phyloP scores from a whole-genome alignment of 2,329 filamentous ascomycete genomes.

The Pseudopyrenochaeta lycopersici region DNA sequence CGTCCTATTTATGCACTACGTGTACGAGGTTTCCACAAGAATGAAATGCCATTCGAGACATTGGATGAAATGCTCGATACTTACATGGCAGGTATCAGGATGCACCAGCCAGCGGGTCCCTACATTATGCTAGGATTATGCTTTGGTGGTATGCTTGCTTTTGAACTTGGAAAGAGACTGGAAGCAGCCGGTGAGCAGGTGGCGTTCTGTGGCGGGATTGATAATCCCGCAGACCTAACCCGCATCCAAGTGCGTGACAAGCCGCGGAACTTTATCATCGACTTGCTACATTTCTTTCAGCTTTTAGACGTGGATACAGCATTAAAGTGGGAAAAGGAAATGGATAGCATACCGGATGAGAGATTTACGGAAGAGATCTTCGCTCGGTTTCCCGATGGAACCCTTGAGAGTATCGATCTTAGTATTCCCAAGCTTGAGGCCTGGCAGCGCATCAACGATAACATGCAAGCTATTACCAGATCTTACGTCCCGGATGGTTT shows the following conservation, averaged over 20 bases:
- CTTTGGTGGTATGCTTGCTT: neutral
- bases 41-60: conserved; percentile 47
- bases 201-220: conserved; percentile 11
- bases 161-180: conserved; percentile 2
- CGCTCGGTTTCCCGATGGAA: conserved; percentile 11
- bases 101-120: conserved; percentile 58
- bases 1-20: conserved; percentile 60
- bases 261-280: conserved; percentile 13
- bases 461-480: conserved; percentile 11
- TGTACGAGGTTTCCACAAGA: conserved; percentile 52
- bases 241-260: conserved; percentile 8
- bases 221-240: conserved; percentile 9
- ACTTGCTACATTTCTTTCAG: conserved; percentile 13
- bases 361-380: conserved; percentile 8
- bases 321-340: conserved; percentile 8
- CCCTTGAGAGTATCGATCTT: conserved; percentile 11
- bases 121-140: conserved; percentile 63
- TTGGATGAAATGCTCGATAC: conserved; percentile 53
- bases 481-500: conserved; percentile 1
- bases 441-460: conserved; percentile 13
- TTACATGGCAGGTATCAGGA: conserved; percentile 54
- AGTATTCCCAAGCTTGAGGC: conserved; percentile 6
- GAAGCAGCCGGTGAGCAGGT: conserved; percentile 1
- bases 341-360: conserved; percentile 4
- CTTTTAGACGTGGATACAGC: conserved; percentile 6